phyloP scores from a whole-genome alignment of 176 grass and related monocot species.

The Pharus latifolius region DNA sequence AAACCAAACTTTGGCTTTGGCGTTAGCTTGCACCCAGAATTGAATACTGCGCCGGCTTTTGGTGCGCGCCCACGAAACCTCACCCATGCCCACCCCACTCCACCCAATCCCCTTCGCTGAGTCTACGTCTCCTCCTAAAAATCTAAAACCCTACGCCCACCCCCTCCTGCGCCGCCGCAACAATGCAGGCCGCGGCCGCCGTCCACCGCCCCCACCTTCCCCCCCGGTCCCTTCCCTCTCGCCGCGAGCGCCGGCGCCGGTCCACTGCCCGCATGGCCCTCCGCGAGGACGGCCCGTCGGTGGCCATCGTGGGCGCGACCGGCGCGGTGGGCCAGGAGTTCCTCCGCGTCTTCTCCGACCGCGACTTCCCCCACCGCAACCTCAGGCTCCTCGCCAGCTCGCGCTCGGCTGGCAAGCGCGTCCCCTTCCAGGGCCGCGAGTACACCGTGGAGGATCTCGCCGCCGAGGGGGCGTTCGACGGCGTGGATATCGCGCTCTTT shows the following conservation, averaged over 20 bases:
- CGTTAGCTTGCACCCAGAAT: no score
- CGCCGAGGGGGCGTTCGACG: slow-evolving; percentile 65
- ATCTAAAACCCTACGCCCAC: slow-evolving; percentile 31
- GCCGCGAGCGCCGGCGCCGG: background rate
- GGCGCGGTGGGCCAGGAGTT: slow-evolving; percentile 94
- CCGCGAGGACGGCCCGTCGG: slow-evolving; percentile 59
- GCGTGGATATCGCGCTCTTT: slow-evolving; percentile 79
- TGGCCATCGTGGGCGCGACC: slow-evolving; percentile 91
- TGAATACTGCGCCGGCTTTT: no score
- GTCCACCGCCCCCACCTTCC: slow-evolving; percentile 33
- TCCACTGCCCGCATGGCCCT: slow-evolving; percentile 67
- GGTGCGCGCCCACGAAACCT: slow-evolving; percentile 13
- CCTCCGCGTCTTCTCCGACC: slow-evolving; percentile 61
- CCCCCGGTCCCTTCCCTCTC: background rate
- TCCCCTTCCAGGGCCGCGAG: slow-evolving; percentile 58
- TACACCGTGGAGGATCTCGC: slow-evolving; percentile 76
- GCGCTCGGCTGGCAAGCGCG: slow-evolving; percentile 65
- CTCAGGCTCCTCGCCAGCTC: slow-evolving; percentile 70
- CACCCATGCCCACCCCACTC: background rate
- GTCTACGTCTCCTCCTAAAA: background rate
- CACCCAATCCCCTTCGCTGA: background rate
- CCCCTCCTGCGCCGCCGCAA: background rate
- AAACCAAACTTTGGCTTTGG: background rate
- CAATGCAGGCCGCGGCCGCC: slow-evolving; percentile 60
- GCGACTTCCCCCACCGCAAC: slow-evolving; percentile 80